These are phyloP conservation scores for Candida corydali DNA, from an alignment of 805 yeast species.

Conservation along the genomic window DNA sequence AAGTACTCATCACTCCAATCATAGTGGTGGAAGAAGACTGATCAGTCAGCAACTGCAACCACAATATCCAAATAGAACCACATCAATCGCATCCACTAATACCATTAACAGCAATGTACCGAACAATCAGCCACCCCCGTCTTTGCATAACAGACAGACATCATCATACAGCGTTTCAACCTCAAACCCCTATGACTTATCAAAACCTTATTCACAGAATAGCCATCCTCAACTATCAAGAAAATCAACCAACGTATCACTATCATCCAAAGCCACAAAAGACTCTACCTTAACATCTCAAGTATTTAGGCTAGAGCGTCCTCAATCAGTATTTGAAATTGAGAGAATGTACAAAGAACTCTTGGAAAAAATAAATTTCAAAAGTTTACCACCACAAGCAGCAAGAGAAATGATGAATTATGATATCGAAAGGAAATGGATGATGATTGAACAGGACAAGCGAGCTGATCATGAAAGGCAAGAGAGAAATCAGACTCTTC, in stretches of 20 bases:
- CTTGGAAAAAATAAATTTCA: constrained; percentile 80
- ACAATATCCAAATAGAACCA: constrained; percentile 10
- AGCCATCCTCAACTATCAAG: constrained; percentile 9
- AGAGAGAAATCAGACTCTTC: constrained; percentile 19
- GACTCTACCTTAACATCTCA: constrained; percentile 14
- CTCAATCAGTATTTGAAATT: constrained; percentile 59
- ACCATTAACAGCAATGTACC: constrained; percentile 22
- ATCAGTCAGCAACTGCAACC: constrained; percentile 9
- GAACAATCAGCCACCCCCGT: constrained; percentile 23
- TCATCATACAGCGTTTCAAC: constrained; percentile 35
- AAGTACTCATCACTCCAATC: constrained; percentile 13
- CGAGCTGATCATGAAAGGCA: constrained; percentile 67
- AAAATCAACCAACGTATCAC: constrained; percentile 19
- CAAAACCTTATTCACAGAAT: constrained; percentile 1
- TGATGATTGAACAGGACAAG: constrained; percentile 82
- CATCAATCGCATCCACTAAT: constrained; percentile 7
- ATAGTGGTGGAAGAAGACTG: constrained; percentile 9
- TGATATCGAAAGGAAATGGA: constrained; percentile 81
- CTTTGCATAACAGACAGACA: constrained; percentile 38
- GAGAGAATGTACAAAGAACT: constrained; percentile 73
- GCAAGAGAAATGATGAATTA: constrained; percentile 72
- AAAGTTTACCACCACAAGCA: constrained; percentile 64
- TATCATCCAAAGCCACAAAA: constrained; percentile 24
- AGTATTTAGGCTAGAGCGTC: constrained; percentile 54
- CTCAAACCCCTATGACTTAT: constrained; percentile 10